Conservation (phyloP, 108 stramenopile genomes). For the Skeletonema menzelii region DNA sequence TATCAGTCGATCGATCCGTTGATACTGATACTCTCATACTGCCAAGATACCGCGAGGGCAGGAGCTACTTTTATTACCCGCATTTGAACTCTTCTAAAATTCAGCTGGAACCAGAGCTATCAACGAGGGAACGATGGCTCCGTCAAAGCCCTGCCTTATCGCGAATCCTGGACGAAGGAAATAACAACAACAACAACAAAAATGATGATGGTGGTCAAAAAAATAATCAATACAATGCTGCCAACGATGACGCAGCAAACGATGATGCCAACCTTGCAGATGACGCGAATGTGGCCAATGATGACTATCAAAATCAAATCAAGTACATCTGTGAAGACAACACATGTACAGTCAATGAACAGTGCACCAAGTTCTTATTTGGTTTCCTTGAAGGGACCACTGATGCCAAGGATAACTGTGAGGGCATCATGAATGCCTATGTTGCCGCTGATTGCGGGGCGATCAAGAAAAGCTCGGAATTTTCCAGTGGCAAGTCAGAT, state of each 20-base stretch:
- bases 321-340: constrained; percentile 29
- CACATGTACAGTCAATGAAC: constrained; percentile 50
- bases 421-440: constrained; percentile 81
- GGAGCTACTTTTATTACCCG: background rate
- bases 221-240: no score
- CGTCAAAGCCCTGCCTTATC: constrained; percentile 25
- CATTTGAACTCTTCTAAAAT: background rate
- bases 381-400: constrained; percentile 84
- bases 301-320: constrained; percentile 9
- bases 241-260: background rate
- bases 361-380: constrained; percentile 66
- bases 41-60: background rate
- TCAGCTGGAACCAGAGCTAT: constrained; percentile 1
- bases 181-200: constrained; percentile 4
- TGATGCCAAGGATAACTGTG: constrained; percentile 80
- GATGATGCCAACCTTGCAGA: constrained; percentile 15
- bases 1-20: background rate
- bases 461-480: constrained; percentile 23
- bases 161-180: constrained; percentile 19
- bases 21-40: background rate
- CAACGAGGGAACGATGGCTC: constrained; percentile 21
- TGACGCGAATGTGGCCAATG: constrained; percentile 5
- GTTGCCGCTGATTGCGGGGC: constrained; percentile 65
- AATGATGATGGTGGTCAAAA: constrained; percentile 13
- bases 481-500: constrained; percentile 10